Evolutionary conservation across 2,329 filamentous ascomycete species (phyloP), one percentile per base, ranked within the genome.

Genomic region (Corynespora cassiicola): DNA sequence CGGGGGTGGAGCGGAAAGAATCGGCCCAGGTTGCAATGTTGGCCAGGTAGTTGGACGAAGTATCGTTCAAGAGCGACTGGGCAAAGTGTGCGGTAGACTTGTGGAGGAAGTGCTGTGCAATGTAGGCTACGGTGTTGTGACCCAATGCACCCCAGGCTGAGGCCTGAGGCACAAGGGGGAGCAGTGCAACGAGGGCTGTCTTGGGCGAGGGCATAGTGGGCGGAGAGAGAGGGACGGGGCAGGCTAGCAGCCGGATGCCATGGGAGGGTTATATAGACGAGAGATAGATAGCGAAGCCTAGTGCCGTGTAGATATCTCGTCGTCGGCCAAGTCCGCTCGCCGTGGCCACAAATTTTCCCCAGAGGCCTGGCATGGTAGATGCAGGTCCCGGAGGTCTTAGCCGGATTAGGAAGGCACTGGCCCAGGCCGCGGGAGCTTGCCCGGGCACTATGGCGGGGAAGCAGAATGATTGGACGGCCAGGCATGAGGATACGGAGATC

Each of bases 11-110:
- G 17, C 77, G 73, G 54, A 77, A 80, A 19, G 58, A 62, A 47
- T 81, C 78, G 1, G 78, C 77, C 76, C 77, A 81, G 2, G 75
- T 77, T 9, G 78, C 76, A 11, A 79, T 66, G 38, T 70, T 73
- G 32, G 75, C 76, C 10, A 79, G 66, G 52, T 79, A 80, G 14
- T 66, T 63, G 12, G 64, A 59, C 15, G 68, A 69, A 3, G 66
- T 70, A 24, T 73, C 71, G 38, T 61, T 65, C 5, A 81, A 65
- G 24, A 76, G 67, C 33, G 48, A 50, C 40, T 66, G 53, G 9
- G 75, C 71, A 58, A 72, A 80, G 12, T 64, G 50, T 36, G 66
- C 65, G 3, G 76, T 77, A 11, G 65, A 51, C 12, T 63, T 39
- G 3, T 65, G 61, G 32, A 80, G 59, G 49, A 75, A 75, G 45